Evolutionary conservation across 257 asterid species (phyloP).

Genomic region (Knoxia roxburghii): DNA sequence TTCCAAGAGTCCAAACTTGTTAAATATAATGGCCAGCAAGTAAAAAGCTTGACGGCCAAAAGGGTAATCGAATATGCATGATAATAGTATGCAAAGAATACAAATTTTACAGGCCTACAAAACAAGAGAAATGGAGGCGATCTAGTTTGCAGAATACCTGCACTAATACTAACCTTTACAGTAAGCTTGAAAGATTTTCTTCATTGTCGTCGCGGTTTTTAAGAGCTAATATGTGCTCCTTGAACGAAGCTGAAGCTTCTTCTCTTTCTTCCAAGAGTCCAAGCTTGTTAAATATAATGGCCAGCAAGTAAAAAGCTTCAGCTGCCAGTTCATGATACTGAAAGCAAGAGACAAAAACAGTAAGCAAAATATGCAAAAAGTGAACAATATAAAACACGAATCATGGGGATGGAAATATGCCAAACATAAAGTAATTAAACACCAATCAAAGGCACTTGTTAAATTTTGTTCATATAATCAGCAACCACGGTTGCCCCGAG

Average conservation of each 20-base stretch:
- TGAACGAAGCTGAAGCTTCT: slow-evolving; percentile 71
- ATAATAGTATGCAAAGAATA: too few relatives aligned
- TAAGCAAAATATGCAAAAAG: background rate
- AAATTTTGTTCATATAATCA: too few relatives aligned
- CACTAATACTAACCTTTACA: too few relatives aligned
- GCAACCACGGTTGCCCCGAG: too few relatives aligned
- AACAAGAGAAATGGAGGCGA: too few relatives aligned
- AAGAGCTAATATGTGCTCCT: slow-evolving; percentile 58
- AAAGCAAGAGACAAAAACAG: slow-evolving; percentile 11
- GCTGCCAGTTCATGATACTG: slow-evolving; percentile 92
- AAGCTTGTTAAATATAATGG: slow-evolving; percentile 60
- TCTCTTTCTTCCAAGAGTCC: slow-evolving; percentile 70
- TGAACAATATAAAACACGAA: background rate
- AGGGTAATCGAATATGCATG: too few relatives aligned
- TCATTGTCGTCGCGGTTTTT: slow-evolving; percentile 54
- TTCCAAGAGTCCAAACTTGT: slow-evolving; percentile 61
- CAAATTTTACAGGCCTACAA: too few relatives aligned
- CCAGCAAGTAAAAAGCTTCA: slow-evolving; percentile 88
- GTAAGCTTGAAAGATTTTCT: slow-evolving; percentile 23
- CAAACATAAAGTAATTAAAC: too few relatives aligned
- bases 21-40: slow-evolving; percentile 72
- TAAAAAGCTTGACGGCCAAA: slow-evolving; percentile 80
- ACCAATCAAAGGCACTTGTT: too few relatives aligned
- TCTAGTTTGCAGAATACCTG: too few relatives aligned
- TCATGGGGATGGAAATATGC: background rate